Evolutionary conservation across 768 basidiomycete genomes (phyloP), one percentile per base, ranked within the genome.

Genomic region (Russula dissimulans): DNA sequence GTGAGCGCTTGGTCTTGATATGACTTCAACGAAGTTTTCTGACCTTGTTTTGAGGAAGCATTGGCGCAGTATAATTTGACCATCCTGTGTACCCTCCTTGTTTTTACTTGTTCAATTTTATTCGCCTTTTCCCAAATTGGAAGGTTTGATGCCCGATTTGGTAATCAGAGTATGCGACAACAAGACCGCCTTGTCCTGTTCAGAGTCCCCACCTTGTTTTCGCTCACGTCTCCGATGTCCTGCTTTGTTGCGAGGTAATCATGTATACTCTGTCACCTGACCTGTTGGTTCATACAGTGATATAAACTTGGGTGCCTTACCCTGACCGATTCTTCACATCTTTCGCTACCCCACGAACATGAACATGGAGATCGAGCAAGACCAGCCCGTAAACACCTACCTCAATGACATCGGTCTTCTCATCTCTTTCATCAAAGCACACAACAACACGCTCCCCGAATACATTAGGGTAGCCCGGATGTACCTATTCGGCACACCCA

Each of bases 401-500:
- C n/a, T 49, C 5, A 31, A 54, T 3, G 61, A 64, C 31, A 2
- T 45, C 17, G 14, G 8, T 56, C 48, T 42, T 3, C 56, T 64
- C 52, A 5, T 46, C 46, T 45, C 17, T 9, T 62, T 62, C 42
- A 51, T 62, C 31, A 51, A 54, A 39, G 22, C 12, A 12, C 36
- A 54, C 43, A 18, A 57, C 56, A 57, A 57, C 31, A 32, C 61
- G 29, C n/a, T 51, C 22, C 18, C 54, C 17, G 62, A 61, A 36
- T 60, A 60, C 54, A n/a, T 64, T 29, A 22, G 55, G n/a, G 50
- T 60, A 22, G 42, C 54, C 2, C 50, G 63, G 42, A 54, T 64
- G 60, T 64, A 62, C 36, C 22, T 62, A 11, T 64, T 64, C 6
- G 63, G 63, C 34, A 62, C 63, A 0, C 63, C 63, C 44, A 56